These are phyloP conservation scores for Cylindrodendrum hubeiense DNA, from an alignment of 2,329 filamentous ascomycete species.

Conservation along the genomic window DNA sequence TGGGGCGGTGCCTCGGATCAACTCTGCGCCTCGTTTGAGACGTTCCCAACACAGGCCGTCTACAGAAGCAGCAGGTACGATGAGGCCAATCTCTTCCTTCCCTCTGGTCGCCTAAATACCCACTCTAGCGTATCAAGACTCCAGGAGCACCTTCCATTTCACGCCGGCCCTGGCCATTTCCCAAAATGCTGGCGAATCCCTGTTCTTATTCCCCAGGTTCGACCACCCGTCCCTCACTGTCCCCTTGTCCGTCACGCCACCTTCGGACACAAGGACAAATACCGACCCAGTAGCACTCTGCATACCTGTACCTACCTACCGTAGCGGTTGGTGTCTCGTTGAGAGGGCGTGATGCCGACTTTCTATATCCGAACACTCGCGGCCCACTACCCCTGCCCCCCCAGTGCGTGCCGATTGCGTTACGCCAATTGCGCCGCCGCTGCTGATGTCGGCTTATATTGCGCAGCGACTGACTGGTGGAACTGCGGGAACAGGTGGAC, in stretches of 20 bases:
- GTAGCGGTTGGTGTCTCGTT: not conserved
- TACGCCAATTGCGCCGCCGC: not conserved
- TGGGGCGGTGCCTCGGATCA: constrained; percentile 17
- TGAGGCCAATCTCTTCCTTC: not conserved
- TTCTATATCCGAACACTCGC: not conserved
- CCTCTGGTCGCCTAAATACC: not conserved
- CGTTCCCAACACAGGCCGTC: not conserved
- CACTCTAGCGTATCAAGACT: too few relatives aligned
- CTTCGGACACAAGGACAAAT: not conserved
- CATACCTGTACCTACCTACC: too few relatives aligned
- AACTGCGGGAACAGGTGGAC: not conserved
- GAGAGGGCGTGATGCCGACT: not conserved
- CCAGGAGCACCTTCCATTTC: too few relatives aligned
- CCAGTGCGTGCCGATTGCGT: not conserved
- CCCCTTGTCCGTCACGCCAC: not conserved
- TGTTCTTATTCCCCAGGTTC: not conserved
- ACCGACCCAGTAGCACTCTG: not conserved
- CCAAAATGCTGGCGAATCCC: not conserved
- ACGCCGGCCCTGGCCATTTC: not conserved
- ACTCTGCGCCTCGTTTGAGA: constrained; percentile 15
- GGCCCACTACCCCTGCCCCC: constrained; percentile 10
- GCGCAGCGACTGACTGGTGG: constrained; percentile 14
- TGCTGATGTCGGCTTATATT: constrained; percentile 15
- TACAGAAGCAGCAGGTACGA: not conserved
- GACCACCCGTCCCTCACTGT: not conserved